Evolutionary conservation across 306 rosid species (phyloP), one percentile per base, ranked within the genome.

Genomic region (Cucumis melo): DNA sequence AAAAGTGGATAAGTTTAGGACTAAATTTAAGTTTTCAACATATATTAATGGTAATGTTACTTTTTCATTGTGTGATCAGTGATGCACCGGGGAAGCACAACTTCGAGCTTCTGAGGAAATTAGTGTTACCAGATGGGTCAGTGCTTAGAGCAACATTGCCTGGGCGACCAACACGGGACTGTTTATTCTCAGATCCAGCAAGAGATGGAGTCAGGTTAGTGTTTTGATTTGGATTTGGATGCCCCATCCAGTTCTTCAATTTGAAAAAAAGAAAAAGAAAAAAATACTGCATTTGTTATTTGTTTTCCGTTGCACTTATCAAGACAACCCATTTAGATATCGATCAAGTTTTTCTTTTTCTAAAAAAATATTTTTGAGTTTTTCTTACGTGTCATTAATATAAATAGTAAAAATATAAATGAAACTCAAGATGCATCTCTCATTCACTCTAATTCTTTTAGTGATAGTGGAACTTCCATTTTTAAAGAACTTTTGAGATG

Each of bases 81-180:
- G 98, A 94, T 76, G 89, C 91, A 2, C 98, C 97, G 0, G 96
- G 97, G 77, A 87, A 84, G 79, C 98, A 94, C 75, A 62, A 94
- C 46, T 91, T 90, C 55, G 90, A 89, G 60, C 80, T 94, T 6
- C 71, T 94, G 32, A 91, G 44, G 83, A 94, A 94, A 83, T 53
- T 94, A 44, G 95, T 90, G 21, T 56, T 94, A 79, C 93, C 97
- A 0, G 95, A 94, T 39, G 97, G 99, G 24, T 89, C 99, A 0
- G 90, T 90, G 19, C 87, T 94, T 19, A 86, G 98, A 42, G 78
- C 95, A 8, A 92, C 83, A n/a, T 83, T 90, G 14, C 97, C 99
- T 0, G 99, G 99, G 0, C 75, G 99, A 68, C 99, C 99, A 38
- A 92, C 99, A 15, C 80, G 74, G 46, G 98, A 94, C 55, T 89